Evolutionary conservation across 805 yeast species (phyloP), one percentile per base, ranked within the genome.

Genomic region (Teunomyces cretensis): DNA sequence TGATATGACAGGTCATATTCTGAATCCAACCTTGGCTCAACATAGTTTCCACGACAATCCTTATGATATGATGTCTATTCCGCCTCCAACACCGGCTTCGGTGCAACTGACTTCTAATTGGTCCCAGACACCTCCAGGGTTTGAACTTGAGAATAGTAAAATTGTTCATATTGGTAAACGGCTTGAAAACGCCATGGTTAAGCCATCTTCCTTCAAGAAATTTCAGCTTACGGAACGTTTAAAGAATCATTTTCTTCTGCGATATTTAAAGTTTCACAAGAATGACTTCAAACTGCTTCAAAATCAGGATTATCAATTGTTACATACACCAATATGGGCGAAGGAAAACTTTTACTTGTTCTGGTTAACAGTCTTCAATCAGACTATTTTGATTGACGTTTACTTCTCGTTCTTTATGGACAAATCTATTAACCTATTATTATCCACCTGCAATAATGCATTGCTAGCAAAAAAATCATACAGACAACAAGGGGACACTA

Each of bases 341-440:
- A 49, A 54, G 13, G 39, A 46, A 6, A 56, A 55, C 39, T 52
- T 49, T 15, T 50, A 55, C 27, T 41, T 33, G 16, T 54, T 70
- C 36, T 70, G 75, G 75, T 47, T 52, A n/a, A 44, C 58, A 0
- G 45, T 69, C 17, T 63, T 62, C 45, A 54, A 61, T 38, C 62
- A 60, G 38, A 58, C 67, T 14, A 55, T 57, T 2, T 51, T 56
- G 4, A 52, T 66, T 33, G 57, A 64, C 30, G 54, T 66, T 7
- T 68, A 68, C 44, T 65, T 62, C 48, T 58, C 61, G 2, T 70
- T 68, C 46, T 62, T 70, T 47, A 61, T 70, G 52, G 75, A 70
- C 43, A 58, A 67, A 40, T 59, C 73, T 0, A 53, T 69, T 35
- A 70, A 64, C 42, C 55, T 67, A 7, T 48, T 65, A 11, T 43